A percentile compares a stretch with the other conserved stretches of the same genome.
phyloP scores from a whole-genome alignment of 768 basidiomycete genomes.

The Suillus subluteus region DNA sequence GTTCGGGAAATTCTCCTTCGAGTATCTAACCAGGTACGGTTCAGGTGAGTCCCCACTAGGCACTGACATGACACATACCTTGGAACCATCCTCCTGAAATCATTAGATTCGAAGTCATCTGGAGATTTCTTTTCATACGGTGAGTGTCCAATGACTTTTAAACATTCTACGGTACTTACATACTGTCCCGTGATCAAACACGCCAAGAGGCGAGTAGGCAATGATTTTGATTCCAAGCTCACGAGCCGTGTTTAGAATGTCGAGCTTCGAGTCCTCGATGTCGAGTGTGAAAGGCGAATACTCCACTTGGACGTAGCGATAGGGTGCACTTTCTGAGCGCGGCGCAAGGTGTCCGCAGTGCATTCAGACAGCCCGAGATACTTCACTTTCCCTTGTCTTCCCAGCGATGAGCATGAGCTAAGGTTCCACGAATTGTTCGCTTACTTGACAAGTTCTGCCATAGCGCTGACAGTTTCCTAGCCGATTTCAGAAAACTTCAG shows the following conservation, averaged over 20 bases:
- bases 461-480: slow-evolving; percentile 47
- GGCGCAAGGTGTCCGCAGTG: slow-evolving; percentile 48
- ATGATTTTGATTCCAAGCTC: slow-evolving; percentile 54
- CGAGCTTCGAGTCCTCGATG: slow-evolving; percentile 48
- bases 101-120: slow-evolving; percentile 34
- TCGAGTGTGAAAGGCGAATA: slow-evolving; percentile 54
- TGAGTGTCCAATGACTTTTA: slow-evolving; percentile 2
- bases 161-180: slow-evolving; percentile 29
- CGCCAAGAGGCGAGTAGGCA: slow-evolving; percentile 58
- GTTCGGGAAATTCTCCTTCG: slow-evolving; percentile 48
- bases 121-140: slow-evolving; percentile 31
- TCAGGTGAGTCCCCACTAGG: slow-evolving; percentile 32
- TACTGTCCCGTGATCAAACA: slow-evolving; percentile 51
- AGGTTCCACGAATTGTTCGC: background rate
- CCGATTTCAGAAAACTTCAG: background rate
- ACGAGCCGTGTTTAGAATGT: slow-evolving; percentile 44
- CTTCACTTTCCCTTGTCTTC: slow-evolving; percentile 49
- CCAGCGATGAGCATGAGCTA: slow-evolving; percentile 26
- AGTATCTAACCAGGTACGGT: slow-evolving; percentile 33
- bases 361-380: slow-evolving; percentile 59
- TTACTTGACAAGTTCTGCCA: slow-evolving; percentile 58
- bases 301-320: slow-evolving; percentile 53
- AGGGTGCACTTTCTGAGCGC: slow-evolving; percentile 54
- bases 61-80: slow-evolving; percentile 32
- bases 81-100: slow-evolving; percentile 29